A percentile compares a stretch with the other conserved stretches of the same genome.
Evolutionary conservation across 148 eudicot species (phyloP).

Genomic region (Rhododendron ovatum): DNA sequence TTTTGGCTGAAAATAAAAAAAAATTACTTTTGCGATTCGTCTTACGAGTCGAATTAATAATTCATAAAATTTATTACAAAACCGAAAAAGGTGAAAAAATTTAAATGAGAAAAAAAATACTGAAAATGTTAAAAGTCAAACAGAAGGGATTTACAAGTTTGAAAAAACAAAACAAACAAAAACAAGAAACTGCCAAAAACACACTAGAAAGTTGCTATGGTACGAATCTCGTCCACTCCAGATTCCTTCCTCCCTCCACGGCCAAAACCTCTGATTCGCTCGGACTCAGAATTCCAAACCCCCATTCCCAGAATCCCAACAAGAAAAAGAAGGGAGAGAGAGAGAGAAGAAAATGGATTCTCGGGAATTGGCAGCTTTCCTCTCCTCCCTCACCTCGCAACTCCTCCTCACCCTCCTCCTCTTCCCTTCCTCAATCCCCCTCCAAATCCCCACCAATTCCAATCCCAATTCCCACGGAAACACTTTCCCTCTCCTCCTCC

Average conservation of each 20-base stretch:
- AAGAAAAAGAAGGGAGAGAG: background rate
- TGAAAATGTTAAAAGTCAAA: no score
- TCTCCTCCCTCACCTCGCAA: constrained; percentile 63
- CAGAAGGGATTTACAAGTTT: no score
- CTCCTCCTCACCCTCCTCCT: constrained; percentile 43
- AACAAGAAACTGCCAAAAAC: background rate
- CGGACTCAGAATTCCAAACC: background rate
- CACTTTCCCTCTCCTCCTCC: constrained; percentile 27
- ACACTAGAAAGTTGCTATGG: background rate
- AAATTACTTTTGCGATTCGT: no score
- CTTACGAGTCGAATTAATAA: no score
- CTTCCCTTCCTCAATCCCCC: constrained; percentile 27
- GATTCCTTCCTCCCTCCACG: background rate
- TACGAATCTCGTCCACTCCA: background rate
- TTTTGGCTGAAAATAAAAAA: no score
- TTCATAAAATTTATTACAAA: no score
- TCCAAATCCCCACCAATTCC: constrained; percentile 14
- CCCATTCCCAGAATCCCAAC: background rate
- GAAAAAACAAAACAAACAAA: no score
- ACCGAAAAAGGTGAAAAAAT: rapidly evolving
- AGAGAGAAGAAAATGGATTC: constrained; percentile 31
- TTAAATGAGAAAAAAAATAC: no score
- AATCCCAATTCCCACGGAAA: constrained; percentile 18
- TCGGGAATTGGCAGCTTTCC: constrained; percentile 48
- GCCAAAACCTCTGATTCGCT: background rate